Evolutionary conservation across 2,329 filamentous ascomycete species (phyloP).

Genomic region (Hypoxylon sp.): DNA sequence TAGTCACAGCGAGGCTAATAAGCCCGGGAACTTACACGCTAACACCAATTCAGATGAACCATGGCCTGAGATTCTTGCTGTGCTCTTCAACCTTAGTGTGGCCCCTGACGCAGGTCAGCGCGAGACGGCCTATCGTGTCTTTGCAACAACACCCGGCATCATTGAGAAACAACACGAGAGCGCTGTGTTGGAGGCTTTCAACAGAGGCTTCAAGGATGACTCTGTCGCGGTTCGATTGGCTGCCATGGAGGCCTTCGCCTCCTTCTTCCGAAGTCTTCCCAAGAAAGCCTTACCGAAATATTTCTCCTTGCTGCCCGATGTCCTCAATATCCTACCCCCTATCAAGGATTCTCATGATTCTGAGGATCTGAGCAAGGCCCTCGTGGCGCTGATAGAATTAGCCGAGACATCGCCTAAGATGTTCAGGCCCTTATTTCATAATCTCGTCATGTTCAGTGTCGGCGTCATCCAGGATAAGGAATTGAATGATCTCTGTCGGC

Average conservation of each 20-base stretch:
- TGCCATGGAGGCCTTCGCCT: conserved; percentile 96
- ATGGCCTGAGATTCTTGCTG: conserved; percentile 90
- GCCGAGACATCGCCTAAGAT: conserved; percentile 96
- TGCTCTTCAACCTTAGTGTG: conserved; percentile 91
- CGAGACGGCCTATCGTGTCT: conserved; percentile 94
- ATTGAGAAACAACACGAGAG: conserved; percentile 97
- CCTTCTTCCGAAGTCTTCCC: conserved; percentile 91
- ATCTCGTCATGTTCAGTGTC: conserved; percentile 91
- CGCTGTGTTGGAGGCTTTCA: conserved; percentile 89
- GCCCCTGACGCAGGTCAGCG: conserved; percentile 86
- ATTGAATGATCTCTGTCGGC: conserved; percentile 87
- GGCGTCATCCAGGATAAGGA: conserved; percentile 97
- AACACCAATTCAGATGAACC: conserved; percentile 73
- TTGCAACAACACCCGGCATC: conserved; percentile 93
- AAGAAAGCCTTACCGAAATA: conserved; percentile 94
- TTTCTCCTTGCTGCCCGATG: conserved; percentile 86
- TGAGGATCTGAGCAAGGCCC: conserved; percentile 89
- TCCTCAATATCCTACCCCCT: conserved; percentile 93
- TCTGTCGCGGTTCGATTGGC: conserved; percentile 88
- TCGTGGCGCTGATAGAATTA: conserved; percentile 92
- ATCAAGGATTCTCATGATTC: conserved; percentile 93
- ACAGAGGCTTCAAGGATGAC: conserved; percentile 91
- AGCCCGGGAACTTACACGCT: conserved; percentile 25
- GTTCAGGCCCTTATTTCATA: conserved; percentile 96
- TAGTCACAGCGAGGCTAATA: not conserved